Evolutionary conservation across 2,329 filamentous ascomycete species (phyloP).

Genomic region (Exophiala viscosa): DNA sequence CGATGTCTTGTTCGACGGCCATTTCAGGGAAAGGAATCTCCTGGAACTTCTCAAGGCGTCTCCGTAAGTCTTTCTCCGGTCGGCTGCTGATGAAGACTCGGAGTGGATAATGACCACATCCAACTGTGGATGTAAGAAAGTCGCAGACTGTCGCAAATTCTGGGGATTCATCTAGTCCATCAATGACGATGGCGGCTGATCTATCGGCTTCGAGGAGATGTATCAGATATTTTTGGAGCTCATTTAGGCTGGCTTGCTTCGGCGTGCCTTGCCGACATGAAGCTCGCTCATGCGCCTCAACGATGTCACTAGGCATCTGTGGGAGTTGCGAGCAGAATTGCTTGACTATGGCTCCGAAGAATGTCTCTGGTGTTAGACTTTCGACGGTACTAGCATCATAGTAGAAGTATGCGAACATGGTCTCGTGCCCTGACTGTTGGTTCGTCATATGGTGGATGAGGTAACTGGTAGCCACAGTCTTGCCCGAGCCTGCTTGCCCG

Average conservation of each 20-base stretch:
- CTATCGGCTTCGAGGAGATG: background rate
- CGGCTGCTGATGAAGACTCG: conserved; percentile 20
- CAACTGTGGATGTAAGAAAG: conserved; percentile 15
- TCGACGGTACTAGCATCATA: conserved; percentile 22
- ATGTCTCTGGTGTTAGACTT: conserved; percentile 19
- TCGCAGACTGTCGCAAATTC: conserved; percentile 16
- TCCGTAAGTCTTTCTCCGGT: conserved; percentile 13
- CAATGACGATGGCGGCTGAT: conserved; percentile 12
- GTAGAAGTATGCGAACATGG: conserved; percentile 19
- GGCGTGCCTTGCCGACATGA: conserved; percentile 7
- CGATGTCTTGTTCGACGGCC: conserved; percentile 17
- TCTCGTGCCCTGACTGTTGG: background rate
- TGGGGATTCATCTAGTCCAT: conserved; percentile 20
- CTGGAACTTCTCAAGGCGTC: conserved; percentile 5
- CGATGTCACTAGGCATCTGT: conserved; percentile 7
- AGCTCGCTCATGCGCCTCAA: conserved; percentile 5
- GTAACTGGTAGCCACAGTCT: conserved; percentile 19
- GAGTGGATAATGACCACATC: conserved; percentile 7
- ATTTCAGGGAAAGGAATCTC: conserved; percentile 12
- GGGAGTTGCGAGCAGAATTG: conserved; percentile 15
- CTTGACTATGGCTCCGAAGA: conserved; percentile 20
- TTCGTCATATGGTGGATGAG: conserved; percentile 14
- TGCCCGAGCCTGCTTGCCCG: conserved; percentile 18
- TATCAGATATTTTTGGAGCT: conserved; percentile 7
- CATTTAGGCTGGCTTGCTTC: conserved; percentile 8